Percentiles rank a stretch among this genome's conserved stretches.
Conservation (phyloP, 164 flowering plant genomes). For the Piper betle region DNA sequence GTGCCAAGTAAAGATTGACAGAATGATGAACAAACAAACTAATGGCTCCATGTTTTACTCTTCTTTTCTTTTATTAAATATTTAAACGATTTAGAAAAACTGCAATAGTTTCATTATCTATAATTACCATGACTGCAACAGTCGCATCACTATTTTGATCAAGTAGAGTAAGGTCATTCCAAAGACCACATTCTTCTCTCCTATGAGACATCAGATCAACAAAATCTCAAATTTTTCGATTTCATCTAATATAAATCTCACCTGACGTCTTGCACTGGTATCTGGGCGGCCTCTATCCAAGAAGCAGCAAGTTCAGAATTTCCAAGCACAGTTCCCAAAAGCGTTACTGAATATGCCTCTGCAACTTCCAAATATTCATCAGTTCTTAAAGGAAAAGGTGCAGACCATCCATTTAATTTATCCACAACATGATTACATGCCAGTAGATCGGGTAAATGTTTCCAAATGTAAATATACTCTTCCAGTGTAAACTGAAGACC, state of each 20-base stretch:
- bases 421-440: constrained; percentile 14
- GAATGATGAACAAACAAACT: too few relatives aligned
- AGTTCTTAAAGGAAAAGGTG: constrained; percentile 15
- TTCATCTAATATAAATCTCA: constrained; percentile 5
- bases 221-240: not conserved
- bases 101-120: too few relatives aligned
- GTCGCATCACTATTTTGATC: too few relatives aligned
- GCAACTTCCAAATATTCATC: constrained; percentile 58
- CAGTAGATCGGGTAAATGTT: constrained; percentile 25
- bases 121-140: too few relatives aligned
- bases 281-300: constrained; percentile 69
- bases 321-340: constrained; percentile 31
- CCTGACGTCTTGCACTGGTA: constrained; percentile 67
- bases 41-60: too few relatives aligned
- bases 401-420: constrained; percentile 8
- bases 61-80: too few relatives aligned
- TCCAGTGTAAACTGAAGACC: constrained; percentile 46
- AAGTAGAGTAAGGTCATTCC: too few relatives aligned
- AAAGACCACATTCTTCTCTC: too few relatives aligned
- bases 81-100: too few relatives aligned
- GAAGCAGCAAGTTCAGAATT: constrained; percentile 40
- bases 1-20: too few relatives aligned
- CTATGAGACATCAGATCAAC: too few relatives aligned
- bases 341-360: constrained; percentile 49
- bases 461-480: constrained; percentile 65